Base-by-base conservation (phyloP, 768 basidiomycete species). In the Leccinum sublutescens region DNA sequence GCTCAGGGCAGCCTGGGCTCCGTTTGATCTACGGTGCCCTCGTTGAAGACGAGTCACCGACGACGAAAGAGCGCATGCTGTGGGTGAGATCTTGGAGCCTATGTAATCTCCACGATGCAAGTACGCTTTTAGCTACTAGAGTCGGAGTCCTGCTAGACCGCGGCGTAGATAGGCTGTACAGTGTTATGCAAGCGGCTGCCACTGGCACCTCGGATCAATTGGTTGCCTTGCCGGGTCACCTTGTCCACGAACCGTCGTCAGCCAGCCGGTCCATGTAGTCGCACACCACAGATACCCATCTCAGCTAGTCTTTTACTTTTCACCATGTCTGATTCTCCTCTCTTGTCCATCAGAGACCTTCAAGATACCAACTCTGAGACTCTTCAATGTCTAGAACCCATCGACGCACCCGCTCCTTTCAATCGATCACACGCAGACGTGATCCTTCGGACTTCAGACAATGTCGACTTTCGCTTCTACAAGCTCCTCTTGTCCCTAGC, bases 371-470 rank as follows among this genome's bases (percentile, higher is more conserved):
- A 19, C 25, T 17, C 23, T 2, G 48, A 61, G 14, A n/a, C 50
- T 38, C 38, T 14, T 6, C 33, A 12, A 51, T 47, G 36, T 50
- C 49, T 55, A 15, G 58, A 27, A n/a, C 71, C 65, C 9, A 58
- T 68, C 25, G 66, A 77, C 36, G 74, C 76, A 15, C 65, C 57
- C 21, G 36, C 67, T 27, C 82, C 84, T 3, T 85, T 85, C 68
- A 71, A 85, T 62, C 71, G 79, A 60, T 66, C 74, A 31, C 74
- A 75, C 54, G 81, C 81, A 58, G 83, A 85, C 62, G 72, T 86
- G 54, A 78, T 84, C 55, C 71, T 87, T 45, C 79, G 81, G 54
- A 80, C 84, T 9, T 82, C 80, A 52, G 85, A 86, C 64, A 62
- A 71, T 21, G 75, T 78, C 62, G 72, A 77, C 59, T 86, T 85